A percentile compares a stretch with the other conserved stretches of the same genome.
phyloP scores from a whole-genome alignment of 345 rosid species.

The Pugionium dolabratum region DNA sequence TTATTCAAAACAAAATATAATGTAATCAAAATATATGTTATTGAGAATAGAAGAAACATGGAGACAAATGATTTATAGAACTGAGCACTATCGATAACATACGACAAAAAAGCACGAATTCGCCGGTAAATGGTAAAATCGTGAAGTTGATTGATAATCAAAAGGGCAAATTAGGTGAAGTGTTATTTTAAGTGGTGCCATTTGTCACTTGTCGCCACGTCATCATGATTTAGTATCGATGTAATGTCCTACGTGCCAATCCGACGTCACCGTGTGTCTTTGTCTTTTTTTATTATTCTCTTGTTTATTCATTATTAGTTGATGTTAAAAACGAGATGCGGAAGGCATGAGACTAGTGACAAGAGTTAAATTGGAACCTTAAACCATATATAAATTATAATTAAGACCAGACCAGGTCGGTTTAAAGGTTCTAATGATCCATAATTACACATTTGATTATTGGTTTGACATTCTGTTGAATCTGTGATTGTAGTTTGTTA shows the following conservation, averaged over 20 bases:
- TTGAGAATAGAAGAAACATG: constrained; percentile 28
- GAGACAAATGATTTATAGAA: constrained; percentile 10
- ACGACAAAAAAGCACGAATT: constrained; percentile 26
- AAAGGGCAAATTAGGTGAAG: constrained; percentile 4
- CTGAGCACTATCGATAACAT: not conserved
- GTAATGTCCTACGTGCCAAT: constrained; percentile 33
- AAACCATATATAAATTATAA: no score
- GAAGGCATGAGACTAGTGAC: no score
- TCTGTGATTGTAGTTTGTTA: no score
- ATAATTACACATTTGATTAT: no score
- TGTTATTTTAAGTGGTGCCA: constrained; percentile 19
- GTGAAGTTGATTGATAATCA: constrained; percentile 8
- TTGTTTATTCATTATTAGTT: not conserved
- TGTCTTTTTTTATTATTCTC: not conserved
- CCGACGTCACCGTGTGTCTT: constrained; percentile 21
- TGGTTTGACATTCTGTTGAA: no score
- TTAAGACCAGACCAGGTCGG: no score
- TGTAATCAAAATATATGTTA: constrained; percentile 9
- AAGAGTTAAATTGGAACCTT: no score
- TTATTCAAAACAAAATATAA: no score
- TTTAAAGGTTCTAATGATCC: no score
- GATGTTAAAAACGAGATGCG: no score
- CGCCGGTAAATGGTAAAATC: constrained; percentile 17
- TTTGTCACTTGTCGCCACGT: constrained; percentile 28
- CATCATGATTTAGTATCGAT: constrained; percentile 14